Evolutionary conservation across 1,139 yeast species (phyloP), one percentile per base, ranked within the genome.

Genomic region (Blastobotrys elegans): DNA sequence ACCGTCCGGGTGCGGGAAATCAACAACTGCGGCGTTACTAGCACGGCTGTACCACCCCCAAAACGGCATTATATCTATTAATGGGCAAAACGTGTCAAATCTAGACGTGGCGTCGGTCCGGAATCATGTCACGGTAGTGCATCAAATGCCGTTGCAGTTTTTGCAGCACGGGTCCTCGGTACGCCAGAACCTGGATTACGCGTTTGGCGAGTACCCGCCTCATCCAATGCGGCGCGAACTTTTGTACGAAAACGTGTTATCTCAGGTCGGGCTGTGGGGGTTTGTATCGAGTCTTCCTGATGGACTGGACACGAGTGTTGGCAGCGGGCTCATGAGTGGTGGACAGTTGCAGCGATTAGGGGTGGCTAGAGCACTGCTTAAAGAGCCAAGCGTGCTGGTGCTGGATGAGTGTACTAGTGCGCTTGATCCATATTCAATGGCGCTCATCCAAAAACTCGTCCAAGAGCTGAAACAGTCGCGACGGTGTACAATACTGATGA

Each of bases 311-410:
- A 80, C 86, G 0, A 57, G 64, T 3, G 68, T 81, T 30, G 81
- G 81, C 0, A 68, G 80, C 29, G 81, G 81, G 0, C 71, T 58
- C 11, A 64, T 81, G 32, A 78, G 84, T 51, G 96, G 96, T 11
- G 97, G 97, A 1, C 96, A 89, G 60, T 78, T 85, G 62, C 97
- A 89, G 63, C 70, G 96, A 57, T 75, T 89, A 11, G 96, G 96
- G 0, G 74, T 89, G 45, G 96, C 96, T 0, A 69, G 96, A 53
- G 89, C 95, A 0, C 66, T 84, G 45, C 66, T 83, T 33, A 71
- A 81, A 48, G 69, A 71, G 27, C 89, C 92, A 0, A 65, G 70
- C 26, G 68, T 84, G 10, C 71, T 84, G 46, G 73, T 84, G 16
- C 68, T 84, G 47, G 92, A 84, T 57, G 92, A 84, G 61, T 84